Evolutionary conservation across 1,139 yeast genomes (phyloP), one percentile per base, ranked within the genome.

Genomic region (Zygosaccharomyces sapae): DNA sequence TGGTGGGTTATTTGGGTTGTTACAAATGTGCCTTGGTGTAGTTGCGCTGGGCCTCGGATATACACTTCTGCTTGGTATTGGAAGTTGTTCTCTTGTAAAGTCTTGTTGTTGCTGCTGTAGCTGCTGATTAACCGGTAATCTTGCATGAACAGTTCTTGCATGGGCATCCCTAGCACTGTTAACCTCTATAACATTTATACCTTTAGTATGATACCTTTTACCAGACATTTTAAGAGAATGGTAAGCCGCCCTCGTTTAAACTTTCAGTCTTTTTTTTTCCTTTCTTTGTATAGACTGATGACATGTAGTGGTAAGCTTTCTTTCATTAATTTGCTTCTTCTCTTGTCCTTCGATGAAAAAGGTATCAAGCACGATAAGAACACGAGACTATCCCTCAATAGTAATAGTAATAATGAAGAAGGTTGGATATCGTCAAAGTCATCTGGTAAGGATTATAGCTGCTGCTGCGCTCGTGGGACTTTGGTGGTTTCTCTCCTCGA

Each of bases 141-240:
- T 55, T 0, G 69, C 65, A 12, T 61, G 46, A 60, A 64, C 57
- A 44, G 70, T 67, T 19, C 53, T 50, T 2, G 67, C 69, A 36
- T 76, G 81, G 82, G 83, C 76, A 58, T 81, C 81, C 47, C 88
- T 69, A 1, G 90, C 90, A 20, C 77, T 65, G 53, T 74, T 73
- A n/a, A 82, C 71, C 54, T 80, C 81, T 3, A 80, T 71, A 0
- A 83, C 80, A 44, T 74, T 71, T 36, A 82, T 77, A 1, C 78
- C 81, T 46, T 54, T 52, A 13, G 37, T 37, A 42, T 46, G n/a
- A 33, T 29, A 29, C 36, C 25, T 39, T 38, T 45, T 44, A 16
- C 40, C 54, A 6, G 52, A 33, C 49, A 48, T 48, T n/a, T 25
- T 38, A 5, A n/a, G 9, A 2, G 7, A 27, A 16, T 16, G 16